Percentiles rank a stretch among this genome's conserved stretches.
Conservation (phyloP, 148 eudicot genomes). For the Limonium bicolor region DNA sequence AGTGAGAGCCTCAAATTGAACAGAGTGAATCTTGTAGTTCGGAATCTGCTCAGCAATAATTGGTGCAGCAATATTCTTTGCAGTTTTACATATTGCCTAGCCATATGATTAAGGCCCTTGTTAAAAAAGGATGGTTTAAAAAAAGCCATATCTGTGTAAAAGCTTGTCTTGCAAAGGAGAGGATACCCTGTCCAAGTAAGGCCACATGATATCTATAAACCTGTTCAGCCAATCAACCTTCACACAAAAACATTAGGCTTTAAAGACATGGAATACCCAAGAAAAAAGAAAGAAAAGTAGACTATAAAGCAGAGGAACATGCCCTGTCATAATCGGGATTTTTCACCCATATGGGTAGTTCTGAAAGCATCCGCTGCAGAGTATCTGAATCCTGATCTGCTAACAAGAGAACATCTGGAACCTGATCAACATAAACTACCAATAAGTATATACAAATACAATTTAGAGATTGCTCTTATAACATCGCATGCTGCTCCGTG, state of each 20-base stretch:
- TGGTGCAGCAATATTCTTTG: constrained; percentile 55
- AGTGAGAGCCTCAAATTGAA: constrained; percentile 62
- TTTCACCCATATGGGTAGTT: constrained; percentile 89
- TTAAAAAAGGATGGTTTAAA: background rate
- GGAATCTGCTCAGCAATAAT: constrained; percentile 86
- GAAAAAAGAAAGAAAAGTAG: background rate
- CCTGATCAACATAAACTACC: constrained; percentile 28
- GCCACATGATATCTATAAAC: constrained; percentile 79
- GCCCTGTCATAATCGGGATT: constrained; percentile 87
- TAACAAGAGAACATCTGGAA: constrained; percentile 57
- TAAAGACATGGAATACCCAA: background rate
- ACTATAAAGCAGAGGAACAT: constrained; percentile 6
- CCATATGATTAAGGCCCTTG: background rate
- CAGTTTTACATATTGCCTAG: constrained; percentile 83
- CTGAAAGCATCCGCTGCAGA: constrained; percentile 45
- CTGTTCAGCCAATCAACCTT: constrained; percentile 93
- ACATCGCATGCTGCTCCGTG: too few species aligned
- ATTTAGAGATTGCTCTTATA: background rate
- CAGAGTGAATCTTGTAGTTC: constrained; percentile 68
- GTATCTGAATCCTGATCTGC: constrained; percentile 43
- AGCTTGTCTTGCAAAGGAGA: background rate
- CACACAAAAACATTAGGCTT: background rate
- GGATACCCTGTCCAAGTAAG: constrained; percentile 75
- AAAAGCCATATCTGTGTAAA: background rate
- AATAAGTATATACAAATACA: constrained; percentile 1